These are phyloP conservation scores for Pelargonium myrrhifolium DNA, from an alignment of 441 rosid species.

Conservation along the genomic window DNA sequence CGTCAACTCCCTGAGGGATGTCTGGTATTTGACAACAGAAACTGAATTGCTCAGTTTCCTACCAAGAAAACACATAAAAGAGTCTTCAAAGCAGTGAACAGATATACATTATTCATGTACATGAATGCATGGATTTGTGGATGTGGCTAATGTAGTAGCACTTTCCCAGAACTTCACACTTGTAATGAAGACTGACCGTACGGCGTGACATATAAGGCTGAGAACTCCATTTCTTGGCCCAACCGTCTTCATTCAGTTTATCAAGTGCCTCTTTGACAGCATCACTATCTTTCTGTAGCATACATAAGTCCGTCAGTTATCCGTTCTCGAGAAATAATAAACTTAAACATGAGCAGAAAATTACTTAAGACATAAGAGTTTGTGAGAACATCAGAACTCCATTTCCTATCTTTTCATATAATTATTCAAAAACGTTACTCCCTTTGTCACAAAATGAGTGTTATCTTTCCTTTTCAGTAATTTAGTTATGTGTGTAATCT, in stretches of 20 bases:
- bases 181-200: constrained; percentile 50
- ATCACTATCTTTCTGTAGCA: constrained; percentile 65
- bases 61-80: not conserved
- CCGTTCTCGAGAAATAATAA: not conserved
- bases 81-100: constrained; percentile 5
- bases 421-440: too few relatives aligned
- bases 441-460: too few relatives aligned
- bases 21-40: constrained; percentile 30
- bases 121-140: constrained; percentile 16
- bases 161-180: constrained; percentile 19
- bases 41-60: constrained; percentile 2
- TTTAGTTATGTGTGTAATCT: too few relatives aligned
- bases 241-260: constrained; percentile 55
- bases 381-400: too few relatives aligned
- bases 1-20: constrained; percentile 73
- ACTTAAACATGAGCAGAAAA: not conserved
- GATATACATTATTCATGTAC: constrained; percentile 12
- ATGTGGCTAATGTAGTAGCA: constrained; percentile 13
- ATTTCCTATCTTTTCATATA: too few relatives aligned
- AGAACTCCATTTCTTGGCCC: constrained; percentile 92
- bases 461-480: too few relatives aligned
- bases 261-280: constrained; percentile 77
- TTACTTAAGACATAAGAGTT: too few relatives aligned
- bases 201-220: constrained; percentile 95
- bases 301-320: not conserved